phyloP scores from a whole-genome alignment of 2,329 filamentous ascomycete genomes.

The Cytospora leucostoma region DNA sequence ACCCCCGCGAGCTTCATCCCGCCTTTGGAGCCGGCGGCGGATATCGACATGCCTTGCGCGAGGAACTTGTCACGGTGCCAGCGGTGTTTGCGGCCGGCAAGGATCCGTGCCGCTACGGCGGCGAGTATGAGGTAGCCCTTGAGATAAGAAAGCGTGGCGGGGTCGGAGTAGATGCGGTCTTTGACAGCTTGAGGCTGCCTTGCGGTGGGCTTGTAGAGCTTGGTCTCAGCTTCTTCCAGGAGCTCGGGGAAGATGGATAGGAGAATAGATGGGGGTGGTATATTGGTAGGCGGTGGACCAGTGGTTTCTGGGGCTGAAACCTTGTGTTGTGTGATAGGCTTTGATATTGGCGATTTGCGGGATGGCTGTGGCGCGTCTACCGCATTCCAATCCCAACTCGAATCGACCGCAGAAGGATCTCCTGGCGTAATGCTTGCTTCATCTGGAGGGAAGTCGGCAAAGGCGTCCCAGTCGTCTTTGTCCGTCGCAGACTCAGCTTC shows the following conservation, averaged over 20 bases:
- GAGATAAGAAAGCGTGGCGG: slow-evolving; percentile 64
- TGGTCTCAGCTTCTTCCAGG: slow-evolving; percentile 64
- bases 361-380: slow-evolving; percentile 37
- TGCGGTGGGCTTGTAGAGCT: slow-evolving; percentile 66
- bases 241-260: slow-evolving; percentile 74
- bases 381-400: slow-evolving; percentile 54
- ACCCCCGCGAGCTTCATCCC: slow-evolving; percentile 86
- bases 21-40: slow-evolving; percentile 71
- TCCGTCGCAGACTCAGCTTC: slow-evolving; percentile 33
- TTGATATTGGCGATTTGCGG: slow-evolving; percentile 22
- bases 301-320: slow-evolving; percentile 32
- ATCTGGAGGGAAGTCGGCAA: slow-evolving; percentile 46
- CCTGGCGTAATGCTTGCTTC: slow-evolving; percentile 25
- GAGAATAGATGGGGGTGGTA: slow-evolving; percentile 84
- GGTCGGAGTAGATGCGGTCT: slow-evolving; percentile 64
- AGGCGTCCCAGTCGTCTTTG: slow-evolving; percentile 52
- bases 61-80: slow-evolving; percentile 90
- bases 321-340: slow-evolving; percentile 28
- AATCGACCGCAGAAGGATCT: slow-evolving; percentile 29
- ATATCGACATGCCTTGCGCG: slow-evolving; percentile 86
- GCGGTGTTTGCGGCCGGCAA: slow-evolving; percentile 80
- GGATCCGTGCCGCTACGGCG: slow-evolving; percentile 72
- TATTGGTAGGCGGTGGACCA: slow-evolving; percentile 72
- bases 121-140: slow-evolving; percentile 64
- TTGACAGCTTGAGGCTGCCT: slow-evolving; percentile 59